Evolutionary conservation across 441 rosid species (phyloP).

Genomic region (Metrosideros polymorpha): DNA sequence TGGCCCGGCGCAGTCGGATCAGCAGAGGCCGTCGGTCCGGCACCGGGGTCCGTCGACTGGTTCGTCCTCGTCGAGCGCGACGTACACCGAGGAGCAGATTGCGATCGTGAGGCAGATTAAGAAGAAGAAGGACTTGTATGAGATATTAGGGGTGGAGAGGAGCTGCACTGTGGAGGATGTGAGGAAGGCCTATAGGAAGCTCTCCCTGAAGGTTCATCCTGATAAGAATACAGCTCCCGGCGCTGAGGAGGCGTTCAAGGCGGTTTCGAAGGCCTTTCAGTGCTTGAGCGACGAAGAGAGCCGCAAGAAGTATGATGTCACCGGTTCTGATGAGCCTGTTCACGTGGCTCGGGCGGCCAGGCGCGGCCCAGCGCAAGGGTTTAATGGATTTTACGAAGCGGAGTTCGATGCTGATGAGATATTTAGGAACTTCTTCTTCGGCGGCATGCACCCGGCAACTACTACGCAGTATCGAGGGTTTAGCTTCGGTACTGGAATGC

Average conservation of each 20-base stretch:
- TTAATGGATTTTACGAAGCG: constrained; percentile 58
- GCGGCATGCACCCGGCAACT: constrained; percentile 71
- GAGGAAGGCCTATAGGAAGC: constrained; percentile 71
- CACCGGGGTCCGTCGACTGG: constrained; percentile 33
- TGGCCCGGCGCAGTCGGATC: constrained; percentile 25
- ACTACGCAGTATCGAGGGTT: constrained; percentile 72
- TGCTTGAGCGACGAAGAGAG: constrained; percentile 66
- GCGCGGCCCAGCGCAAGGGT: constrained; percentile 27
- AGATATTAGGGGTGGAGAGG: constrained; percentile 60
- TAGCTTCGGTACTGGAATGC: constrained; percentile 46
- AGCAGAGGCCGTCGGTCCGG: constrained; percentile 38
- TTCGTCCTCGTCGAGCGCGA: constrained; percentile 24
- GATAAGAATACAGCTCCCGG: constrained; percentile 96
- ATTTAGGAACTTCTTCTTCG: constrained; percentile 86
- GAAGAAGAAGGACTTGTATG: constrained; percentile 80
- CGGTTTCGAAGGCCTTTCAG: constrained; percentile 86
- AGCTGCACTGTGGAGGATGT: constrained; percentile 66
- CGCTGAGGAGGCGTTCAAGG: constrained; percentile 85
- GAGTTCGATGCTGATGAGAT: constrained; percentile 91
- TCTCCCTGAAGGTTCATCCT: constrained; percentile 86
- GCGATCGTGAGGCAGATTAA: constrained; percentile 62
- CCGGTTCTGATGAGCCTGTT: constrained; percentile 74
- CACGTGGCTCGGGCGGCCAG: constrained; percentile 36
- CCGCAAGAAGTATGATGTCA: constrained; percentile 58
- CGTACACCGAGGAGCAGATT: constrained; percentile 69